These are phyloP conservation scores for Dentipellis fragilis DNA, from an alignment of 768 basidiomycete species.

Conservation along the genomic window DNA sequence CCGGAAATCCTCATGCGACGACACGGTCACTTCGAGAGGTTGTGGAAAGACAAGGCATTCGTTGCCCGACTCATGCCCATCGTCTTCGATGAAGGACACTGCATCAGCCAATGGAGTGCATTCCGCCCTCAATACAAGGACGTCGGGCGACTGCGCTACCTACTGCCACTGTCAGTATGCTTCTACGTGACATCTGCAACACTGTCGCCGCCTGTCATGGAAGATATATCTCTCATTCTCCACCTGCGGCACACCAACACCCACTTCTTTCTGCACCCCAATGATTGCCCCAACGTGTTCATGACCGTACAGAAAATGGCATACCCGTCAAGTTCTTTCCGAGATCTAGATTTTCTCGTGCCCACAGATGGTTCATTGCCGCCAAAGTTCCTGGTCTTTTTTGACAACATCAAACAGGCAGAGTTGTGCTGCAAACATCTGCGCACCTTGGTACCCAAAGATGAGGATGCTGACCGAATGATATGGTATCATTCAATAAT, in stretches of 20 bases:
- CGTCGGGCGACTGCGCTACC: conserved; percentile 16
- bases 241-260: conserved; percentile 12
- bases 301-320: conserved; percentile 18
- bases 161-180: conserved; percentile 21
- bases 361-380: neutral
- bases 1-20: conserved; percentile 19
- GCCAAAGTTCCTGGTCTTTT: conserved; percentile 18
- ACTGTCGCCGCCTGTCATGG: conserved; percentile 17
- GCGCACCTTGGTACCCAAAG: too few species aligned
- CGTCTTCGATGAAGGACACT: conserved; percentile 31
- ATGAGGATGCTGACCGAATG: too few species aligned
- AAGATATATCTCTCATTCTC: conserved; percentile 16
- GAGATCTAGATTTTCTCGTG: conserved; percentile 16
- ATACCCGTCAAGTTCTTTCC: conserved; percentile 4
- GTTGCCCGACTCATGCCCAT: conserved; percentile 17
- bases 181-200: conserved; percentile 27
- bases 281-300: conserved; percentile 25
- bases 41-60: conserved; percentile 18
- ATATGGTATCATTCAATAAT: conserved; percentile 21
- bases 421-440: too few species aligned
- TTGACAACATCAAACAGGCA: conserved; percentile 14
- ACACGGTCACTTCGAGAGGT: conserved; percentile 13
- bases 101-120: conserved; percentile 27
- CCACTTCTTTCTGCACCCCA: conserved; percentile 15
- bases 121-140: conserved; percentile 28